phyloP scores from a whole-genome alignment of 2,329 filamentous ascomycete species.

The Cercospora janseana region DNA sequence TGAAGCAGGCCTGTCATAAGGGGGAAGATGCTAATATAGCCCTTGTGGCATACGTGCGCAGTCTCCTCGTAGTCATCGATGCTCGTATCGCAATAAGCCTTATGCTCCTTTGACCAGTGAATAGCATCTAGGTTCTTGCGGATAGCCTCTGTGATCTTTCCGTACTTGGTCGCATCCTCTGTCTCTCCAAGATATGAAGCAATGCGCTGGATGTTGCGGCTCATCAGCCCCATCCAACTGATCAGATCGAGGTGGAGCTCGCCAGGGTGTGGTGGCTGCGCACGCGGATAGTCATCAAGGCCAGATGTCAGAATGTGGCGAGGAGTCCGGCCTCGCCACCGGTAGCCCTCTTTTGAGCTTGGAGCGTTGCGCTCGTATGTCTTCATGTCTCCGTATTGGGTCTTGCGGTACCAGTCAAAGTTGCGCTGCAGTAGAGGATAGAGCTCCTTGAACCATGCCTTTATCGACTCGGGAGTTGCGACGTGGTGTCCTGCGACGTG shows the following conservation, averaged over 20 bases:
- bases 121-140: constrained; percentile 83
- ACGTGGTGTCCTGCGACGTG: constrained; percentile 52
- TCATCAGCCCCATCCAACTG: constrained; percentile 97
- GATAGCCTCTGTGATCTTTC: constrained; percentile 71
- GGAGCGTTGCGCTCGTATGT: constrained; percentile 81
- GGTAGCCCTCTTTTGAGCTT: constrained; percentile 86
- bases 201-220: constrained; percentile 76
- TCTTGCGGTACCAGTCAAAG: constrained; percentile 92
- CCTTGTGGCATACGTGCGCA: constrained; percentile 87
- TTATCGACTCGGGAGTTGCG: constrained; percentile 64
- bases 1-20: constrained; percentile 81
- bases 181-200: constrained; percentile 69
- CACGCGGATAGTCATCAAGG: constrained; percentile 91
- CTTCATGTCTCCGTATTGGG: constrained; percentile 85
- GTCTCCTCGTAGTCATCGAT: constrained; percentile 95
- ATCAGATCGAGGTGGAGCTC: constrained; percentile 94
- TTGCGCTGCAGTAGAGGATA: constrained; percentile 87
- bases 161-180: constrained; percentile 74
- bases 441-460: constrained; percentile 69
- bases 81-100: constrained; percentile 90
- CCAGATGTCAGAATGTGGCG: constrained; percentile 89
- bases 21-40: constrained; percentile 90
- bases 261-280: constrained; percentile 89
- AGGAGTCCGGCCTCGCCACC: constrained; percentile 87
- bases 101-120: constrained; percentile 80